Percentiles rank a stretch among this genome's conserved stretches.
Evolutionary conservation across 805 yeast genomes (phyloP).

Genomic region (Candida michaelii): DNA sequence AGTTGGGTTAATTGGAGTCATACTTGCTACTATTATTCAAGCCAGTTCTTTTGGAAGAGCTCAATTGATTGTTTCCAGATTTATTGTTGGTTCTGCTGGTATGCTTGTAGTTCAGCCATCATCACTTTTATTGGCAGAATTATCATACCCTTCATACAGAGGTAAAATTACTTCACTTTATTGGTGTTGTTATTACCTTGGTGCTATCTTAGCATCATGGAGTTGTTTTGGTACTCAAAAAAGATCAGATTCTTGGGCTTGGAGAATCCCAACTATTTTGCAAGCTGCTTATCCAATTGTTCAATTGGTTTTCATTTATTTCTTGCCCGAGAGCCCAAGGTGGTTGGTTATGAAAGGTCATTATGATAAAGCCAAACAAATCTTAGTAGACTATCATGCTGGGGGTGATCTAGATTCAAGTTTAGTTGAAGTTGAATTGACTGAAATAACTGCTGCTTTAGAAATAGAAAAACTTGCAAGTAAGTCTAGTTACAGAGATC

Average conservation of each 20-base stretch:
- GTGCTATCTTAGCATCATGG: slow-evolving; percentile 38
- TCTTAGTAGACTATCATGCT: slow-evolving; percentile 10
- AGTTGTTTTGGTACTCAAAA: slow-evolving; percentile 26
- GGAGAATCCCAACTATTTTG: slow-evolving; percentile 55
- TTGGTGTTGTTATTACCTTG: slow-evolving; percentile 51
- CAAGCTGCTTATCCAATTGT: slow-evolving; percentile 49
- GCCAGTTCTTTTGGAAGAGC: slow-evolving; percentile 26
- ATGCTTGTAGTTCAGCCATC: slow-evolving; percentile 42
- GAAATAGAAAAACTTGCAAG: slow-evolving; percentile 39
- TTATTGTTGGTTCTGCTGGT: slow-evolving; percentile 46
- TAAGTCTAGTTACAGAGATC: slow-evolving; percentile 37
- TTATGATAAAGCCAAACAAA: slow-evolving; percentile 27
- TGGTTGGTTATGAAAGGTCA: slow-evolving; percentile 38
- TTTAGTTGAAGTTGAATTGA: slow-evolving; percentile 31
- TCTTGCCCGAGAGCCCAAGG: slow-evolving; percentile 52
- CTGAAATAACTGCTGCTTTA: slow-evolving; percentile 39
- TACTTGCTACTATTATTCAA: slow-evolving; percentile 32
- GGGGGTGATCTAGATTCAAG: slow-evolving; percentile 8
- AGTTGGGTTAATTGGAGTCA: slow-evolving; percentile 23
- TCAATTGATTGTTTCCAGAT: slow-evolving; percentile 41
- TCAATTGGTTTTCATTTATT: slow-evolving; percentile 36
- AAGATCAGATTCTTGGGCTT: slow-evolving; percentile 17
- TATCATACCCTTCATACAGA: slow-evolving; percentile 45
- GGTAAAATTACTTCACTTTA: slow-evolving; percentile 26
- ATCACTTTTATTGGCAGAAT: slow-evolving; percentile 48